A percentile compares a stretch with the other conserved stretches of the same genome.
phyloP scores from a whole-genome alignment of 192 early-diverging fungal species.

The Coemansia sp. region DNA sequence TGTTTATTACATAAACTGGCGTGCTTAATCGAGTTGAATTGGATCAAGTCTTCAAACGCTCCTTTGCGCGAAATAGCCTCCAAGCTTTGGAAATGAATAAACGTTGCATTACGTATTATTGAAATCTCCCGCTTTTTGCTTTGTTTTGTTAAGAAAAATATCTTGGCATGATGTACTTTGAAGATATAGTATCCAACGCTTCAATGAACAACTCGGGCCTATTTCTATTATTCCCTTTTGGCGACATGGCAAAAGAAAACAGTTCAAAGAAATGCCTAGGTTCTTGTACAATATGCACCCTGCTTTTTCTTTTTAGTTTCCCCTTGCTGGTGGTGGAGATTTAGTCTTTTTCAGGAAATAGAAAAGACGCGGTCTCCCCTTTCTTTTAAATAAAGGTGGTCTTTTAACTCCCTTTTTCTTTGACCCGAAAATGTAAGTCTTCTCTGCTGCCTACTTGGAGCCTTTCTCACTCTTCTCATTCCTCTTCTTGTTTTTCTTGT shows the following conservation, averaged over 20 bases:
- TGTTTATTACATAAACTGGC: not conserved
- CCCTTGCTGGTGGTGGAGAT: not conserved
- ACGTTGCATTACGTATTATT: not conserved
- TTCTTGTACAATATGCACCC: not conserved
- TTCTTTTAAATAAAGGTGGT: conserved; percentile 6
- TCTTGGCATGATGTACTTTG: not conserved
- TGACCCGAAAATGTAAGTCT: conserved; percentile 2
- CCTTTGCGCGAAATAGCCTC: not conserved
- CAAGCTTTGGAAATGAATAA: not conserved
- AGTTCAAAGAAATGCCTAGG: conserved; percentile 1
- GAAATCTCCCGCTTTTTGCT: not conserved
- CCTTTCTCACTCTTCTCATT: not conserved
- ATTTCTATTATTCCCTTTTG: not conserved
- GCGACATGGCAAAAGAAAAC: not conserved
- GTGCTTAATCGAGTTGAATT: not conserved
- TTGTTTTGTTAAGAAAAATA: not conserved
- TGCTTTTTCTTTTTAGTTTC: conserved; percentile 5
- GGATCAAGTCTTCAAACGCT: not conserved
- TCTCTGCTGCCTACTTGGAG: not conserved
- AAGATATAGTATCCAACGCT: not conserved
- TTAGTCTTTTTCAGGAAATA: not conserved
- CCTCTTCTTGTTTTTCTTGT: not conserved
- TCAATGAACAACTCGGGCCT: conserved; percentile 6
- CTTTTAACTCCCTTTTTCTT: conserved; percentile 5
- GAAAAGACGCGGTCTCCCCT: not conserved